phyloP scores from a whole-genome alignment of 2,329 filamentous ascomycete species.

The Fusarium domesticum region DNA sequence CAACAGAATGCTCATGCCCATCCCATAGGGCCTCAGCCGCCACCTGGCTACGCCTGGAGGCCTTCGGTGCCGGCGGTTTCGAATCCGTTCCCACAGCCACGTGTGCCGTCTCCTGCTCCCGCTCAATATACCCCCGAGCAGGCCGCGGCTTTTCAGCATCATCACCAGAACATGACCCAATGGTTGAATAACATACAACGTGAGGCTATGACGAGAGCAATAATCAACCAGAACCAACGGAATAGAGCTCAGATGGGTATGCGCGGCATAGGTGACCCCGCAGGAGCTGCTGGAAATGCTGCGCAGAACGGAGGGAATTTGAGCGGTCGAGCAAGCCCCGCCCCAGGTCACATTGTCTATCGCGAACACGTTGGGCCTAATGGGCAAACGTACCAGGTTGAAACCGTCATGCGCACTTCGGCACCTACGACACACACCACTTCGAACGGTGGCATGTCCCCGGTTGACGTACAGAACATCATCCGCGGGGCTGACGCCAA shows the following conservation, averaged over 20 bases:
- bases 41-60: conserved; percentile 30
- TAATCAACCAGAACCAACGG: conserved; percentile 42
- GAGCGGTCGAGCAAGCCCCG: conserved; percentile 33
- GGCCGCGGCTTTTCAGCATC: conserved; percentile 34
- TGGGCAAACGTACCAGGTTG: conserved; percentile 36
- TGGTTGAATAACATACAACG: conserved; percentile 48
- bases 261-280: conserved; percentile 39
- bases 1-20: conserved; percentile 20
- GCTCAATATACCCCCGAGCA: conserved; percentile 29
- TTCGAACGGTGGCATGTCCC: conserved; percentile 35
- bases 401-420: conserved; percentile 32
- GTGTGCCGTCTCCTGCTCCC: conserved; percentile 33
- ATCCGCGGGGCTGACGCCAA: conserved; percentile 45
- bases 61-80: conserved; percentile 28
- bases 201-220: conserved; percentile 43
- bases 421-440: conserved; percentile 12
- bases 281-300: conserved; percentile 12
- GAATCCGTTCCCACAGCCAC: conserved; percentile 29
- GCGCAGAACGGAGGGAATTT: conserved; percentile 26
- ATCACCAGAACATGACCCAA: conserved; percentile 43
- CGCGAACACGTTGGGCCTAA: conserved; percentile 35
- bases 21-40: conserved; percentile 29
- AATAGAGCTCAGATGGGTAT: conserved; percentile 40
- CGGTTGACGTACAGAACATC: conserved; percentile 45
- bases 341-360: conserved; percentile 31